phyloP scores from a whole-genome alignment of 495 filamentous ascomycete genomes.

The Platismatia glauca region DNA sequence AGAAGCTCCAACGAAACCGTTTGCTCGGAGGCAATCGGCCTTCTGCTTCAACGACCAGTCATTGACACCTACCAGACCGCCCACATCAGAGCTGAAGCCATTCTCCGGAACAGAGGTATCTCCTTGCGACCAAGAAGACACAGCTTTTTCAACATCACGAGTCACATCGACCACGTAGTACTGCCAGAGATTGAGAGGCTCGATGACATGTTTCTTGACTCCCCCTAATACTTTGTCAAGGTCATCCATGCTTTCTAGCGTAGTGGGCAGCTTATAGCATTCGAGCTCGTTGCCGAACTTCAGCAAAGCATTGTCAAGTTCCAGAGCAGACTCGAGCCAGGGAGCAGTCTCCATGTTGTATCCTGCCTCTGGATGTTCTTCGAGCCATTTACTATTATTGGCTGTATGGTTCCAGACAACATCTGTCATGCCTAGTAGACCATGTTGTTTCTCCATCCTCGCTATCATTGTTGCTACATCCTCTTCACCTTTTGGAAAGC shows the following conservation, averaged over 20 bases:
- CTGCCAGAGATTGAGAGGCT: slow-evolving; percentile 75
- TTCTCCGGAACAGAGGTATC: slow-evolving; percentile 39
- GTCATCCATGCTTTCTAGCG: slow-evolving; percentile 60
- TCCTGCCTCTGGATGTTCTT: slow-evolving; percentile 90
- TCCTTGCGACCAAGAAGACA: slow-evolving; percentile 61
- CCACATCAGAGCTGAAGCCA: slow-evolving; percentile 35
- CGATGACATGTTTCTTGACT: slow-evolving; percentile 70
- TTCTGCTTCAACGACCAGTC: slow-evolving; percentile 49
- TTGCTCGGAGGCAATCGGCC: slow-evolving; percentile 48
- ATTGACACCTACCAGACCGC: slow-evolving; percentile 48
- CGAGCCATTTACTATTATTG: slow-evolving; percentile 87
- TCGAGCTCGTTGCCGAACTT: slow-evolving; percentile 63
- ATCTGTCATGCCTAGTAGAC: slow-evolving; percentile 82
- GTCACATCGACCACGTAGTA: slow-evolving; percentile 82
- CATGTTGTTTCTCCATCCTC: slow-evolving; percentile 76
- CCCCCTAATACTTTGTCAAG: slow-evolving; percentile 77
- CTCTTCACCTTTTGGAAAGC: slow-evolving; percentile 79
- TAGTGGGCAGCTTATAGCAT: slow-evolving; percentile 60
- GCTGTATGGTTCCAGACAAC: slow-evolving; percentile 99
- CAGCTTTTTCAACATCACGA: slow-evolving; percentile 53
- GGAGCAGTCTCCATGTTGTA: slow-evolving; percentile 92
- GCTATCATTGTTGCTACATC: slow-evolving; percentile 69
- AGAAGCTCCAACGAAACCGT: slow-evolving; percentile 60
- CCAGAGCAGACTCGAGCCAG: slow-evolving; percentile 80
- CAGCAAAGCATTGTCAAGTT: slow-evolving; percentile 76